Percentiles rank a stretch among this genome's conserved stretches.
Conservation (phyloP, 805 yeast genomes). For the Cyberlindnera japonica region DNA sequence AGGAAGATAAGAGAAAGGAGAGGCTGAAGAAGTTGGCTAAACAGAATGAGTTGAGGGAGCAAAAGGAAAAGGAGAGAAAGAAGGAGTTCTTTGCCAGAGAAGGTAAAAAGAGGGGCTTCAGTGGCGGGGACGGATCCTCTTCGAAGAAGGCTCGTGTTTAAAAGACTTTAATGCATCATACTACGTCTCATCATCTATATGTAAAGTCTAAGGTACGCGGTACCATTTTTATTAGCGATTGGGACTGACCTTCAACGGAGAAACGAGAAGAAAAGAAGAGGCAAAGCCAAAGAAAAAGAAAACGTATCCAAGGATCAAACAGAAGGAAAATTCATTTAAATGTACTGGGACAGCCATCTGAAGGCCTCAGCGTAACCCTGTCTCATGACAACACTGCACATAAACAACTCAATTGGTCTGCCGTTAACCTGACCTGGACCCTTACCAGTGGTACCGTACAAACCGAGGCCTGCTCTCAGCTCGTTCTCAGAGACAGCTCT, state of each 20-base stretch:
- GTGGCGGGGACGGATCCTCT: conserved; percentile 28
- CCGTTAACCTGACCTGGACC: conserved; percentile 63
- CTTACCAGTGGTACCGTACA: conserved; percentile 88
- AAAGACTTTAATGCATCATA: neutral
- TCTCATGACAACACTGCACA: conserved; percentile 98
- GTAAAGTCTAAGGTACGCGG: neutral
- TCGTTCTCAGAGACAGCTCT: conserved; percentile 94
- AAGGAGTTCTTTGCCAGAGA: conserved; percentile 77
- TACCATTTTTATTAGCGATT: too few species aligned
- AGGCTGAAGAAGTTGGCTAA: conserved; percentile 74
- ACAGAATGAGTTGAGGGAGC: conserved; percentile 61
- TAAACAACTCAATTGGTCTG: conserved; percentile 93
- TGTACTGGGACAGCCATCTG: conserved; percentile 97
- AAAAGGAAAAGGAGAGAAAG: conserved; percentile 79
- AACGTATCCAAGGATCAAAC: neutral
- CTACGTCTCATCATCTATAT: neutral
- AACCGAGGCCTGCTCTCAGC: conserved; percentile 83
- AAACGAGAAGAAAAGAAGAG: neutral
- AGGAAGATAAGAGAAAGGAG: conserved; percentile 70
- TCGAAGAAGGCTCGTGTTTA: conserved; percentile 29
- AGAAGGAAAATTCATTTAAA: conserved; percentile 36
- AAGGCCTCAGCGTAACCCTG: conserved; percentile 98
- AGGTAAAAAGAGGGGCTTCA: conserved; percentile 56
- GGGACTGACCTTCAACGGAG: too few species aligned
- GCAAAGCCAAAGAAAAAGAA: too few species aligned